A percentile compares a stretch with the other conserved stretches of the same genome.
phyloP scores from a whole-genome alignment of 129 eudicot genomes.

The Daucus carota region DNA sequence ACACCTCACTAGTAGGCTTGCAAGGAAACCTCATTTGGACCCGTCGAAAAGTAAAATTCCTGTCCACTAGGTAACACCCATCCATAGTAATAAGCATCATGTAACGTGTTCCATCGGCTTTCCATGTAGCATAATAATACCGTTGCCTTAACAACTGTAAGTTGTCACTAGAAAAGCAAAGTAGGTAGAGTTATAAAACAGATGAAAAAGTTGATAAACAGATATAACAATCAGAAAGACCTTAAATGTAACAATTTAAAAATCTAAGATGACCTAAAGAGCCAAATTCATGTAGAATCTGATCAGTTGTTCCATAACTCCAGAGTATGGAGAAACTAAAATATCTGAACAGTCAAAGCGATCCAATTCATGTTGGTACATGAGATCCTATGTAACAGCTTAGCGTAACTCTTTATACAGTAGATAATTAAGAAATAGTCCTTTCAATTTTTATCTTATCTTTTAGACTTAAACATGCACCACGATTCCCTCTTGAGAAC shows the following conservation, averaged over 20 bases:
- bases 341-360: neutral
- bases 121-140: slow-evolving; percentile 97
- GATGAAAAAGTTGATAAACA: neutral
- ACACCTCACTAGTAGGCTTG: slow-evolving; percentile 71
- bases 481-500: neutral
- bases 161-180: slow-evolving; percentile 64
- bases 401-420: neutral
- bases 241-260: neutral
- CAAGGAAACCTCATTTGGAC: slow-evolving; percentile 99
- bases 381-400: neutral
- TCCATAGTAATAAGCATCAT: slow-evolving; percentile 92
- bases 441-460: neutral
- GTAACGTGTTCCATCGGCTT: slow-evolving; percentile 99
- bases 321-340: neutral
- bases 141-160: slow-evolving; percentile 91
- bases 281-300: neutral
- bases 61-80: slow-evolving; percentile 87
- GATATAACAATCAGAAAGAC: neutral
- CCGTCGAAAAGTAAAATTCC: slow-evolving; percentile 85
- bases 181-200: neutral
- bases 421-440: neutral
- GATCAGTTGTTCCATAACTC: neutral
- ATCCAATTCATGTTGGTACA: neutral
- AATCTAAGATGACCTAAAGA: neutral
- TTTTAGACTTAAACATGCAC: neutral